A percentile compares a stretch with the other conserved stretches of the same genome.
Conservation (phyloP, 495 filamentous ascomycete genomes). For the Aspergillus sparsus region DNA sequence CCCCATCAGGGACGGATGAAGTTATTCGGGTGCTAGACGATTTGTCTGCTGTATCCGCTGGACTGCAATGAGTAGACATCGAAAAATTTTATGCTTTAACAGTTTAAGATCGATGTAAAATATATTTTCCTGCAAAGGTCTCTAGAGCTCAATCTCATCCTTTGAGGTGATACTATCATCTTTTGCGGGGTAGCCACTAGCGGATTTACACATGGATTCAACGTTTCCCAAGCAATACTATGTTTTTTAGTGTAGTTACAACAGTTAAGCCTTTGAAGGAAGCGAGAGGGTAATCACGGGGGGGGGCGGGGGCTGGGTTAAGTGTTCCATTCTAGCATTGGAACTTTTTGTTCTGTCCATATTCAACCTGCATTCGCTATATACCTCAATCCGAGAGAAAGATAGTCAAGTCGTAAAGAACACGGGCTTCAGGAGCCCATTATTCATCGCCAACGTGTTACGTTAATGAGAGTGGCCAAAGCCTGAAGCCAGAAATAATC, state of each 20-base stretch:
- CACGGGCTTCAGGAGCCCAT: not conserved
- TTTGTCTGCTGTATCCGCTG: not conserved
- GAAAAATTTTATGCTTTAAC: too few species aligned
- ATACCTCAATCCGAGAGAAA: too few species aligned
- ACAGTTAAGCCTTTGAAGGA: not conserved
- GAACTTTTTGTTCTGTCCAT: too few species aligned
- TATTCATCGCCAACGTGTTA: not conserved
- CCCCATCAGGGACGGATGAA: not conserved
- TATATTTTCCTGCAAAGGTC: too few species aligned
- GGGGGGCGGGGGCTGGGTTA: too few species aligned
- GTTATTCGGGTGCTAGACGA: not conserved
- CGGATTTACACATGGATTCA: not conserved
- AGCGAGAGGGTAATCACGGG: not conserved
- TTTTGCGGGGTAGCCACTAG: too few species aligned
- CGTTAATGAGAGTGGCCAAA: not conserved
- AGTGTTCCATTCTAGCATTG: too few species aligned
- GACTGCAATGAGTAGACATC: too few species aligned
- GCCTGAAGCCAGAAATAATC: not conserved
- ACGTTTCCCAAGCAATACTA: not conserved
- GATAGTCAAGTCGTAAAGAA: too few species aligned
- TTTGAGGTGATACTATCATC: too few species aligned
- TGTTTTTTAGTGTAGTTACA: not conserved
- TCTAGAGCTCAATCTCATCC: too few species aligned
- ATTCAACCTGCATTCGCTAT: too few species aligned
- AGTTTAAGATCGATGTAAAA: not conserved